phyloP scores from a whole-genome alignment of 768 basidiomycete genomes.

The Kwoniella pini region DNA sequence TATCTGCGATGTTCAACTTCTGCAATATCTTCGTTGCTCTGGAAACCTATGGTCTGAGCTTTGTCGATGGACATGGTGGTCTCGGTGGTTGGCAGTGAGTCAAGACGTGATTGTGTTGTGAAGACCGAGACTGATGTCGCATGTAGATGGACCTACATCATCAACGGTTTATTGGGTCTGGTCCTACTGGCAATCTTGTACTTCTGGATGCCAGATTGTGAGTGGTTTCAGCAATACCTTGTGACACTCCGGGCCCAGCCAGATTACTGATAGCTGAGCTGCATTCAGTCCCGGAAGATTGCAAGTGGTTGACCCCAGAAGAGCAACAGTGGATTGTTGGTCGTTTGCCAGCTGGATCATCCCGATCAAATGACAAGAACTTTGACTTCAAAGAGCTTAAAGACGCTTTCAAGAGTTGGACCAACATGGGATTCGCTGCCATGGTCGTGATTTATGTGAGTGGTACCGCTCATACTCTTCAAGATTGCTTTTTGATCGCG shows the following conservation, averaged over 20 bases:
- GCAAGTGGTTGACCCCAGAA: slow-evolving; percentile 35
- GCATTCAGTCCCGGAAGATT: slow-evolving; percentile 16
- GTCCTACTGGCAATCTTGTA: slow-evolving; percentile 14
- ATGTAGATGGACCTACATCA: slow-evolving; percentile 16
- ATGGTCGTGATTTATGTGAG: slow-evolving; percentile 28
- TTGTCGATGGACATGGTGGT: slow-evolving; percentile 28
- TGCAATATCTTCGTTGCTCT: slow-evolving; percentile 32
- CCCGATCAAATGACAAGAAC: slow-evolving; percentile 28
- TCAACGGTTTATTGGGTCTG: slow-evolving; percentile 17
- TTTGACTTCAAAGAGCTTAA: slow-evolving; percentile 26
- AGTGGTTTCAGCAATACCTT: too few species aligned
- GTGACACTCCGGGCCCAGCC: slow-evolving; percentile 14
- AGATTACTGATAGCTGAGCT: slow-evolving; percentile 23
- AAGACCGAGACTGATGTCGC: background rate
- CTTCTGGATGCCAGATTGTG: slow-evolving; percentile 21
- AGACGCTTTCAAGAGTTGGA: slow-evolving; percentile 21
- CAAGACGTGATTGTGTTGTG: slow-evolving; percentile 12
- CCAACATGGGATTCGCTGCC: slow-evolving; percentile 4
- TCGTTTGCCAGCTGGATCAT: slow-evolving; percentile 33
- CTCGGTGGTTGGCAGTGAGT: slow-evolving; percentile 37
- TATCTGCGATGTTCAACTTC: slow-evolving; percentile 26
- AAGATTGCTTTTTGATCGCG: background rate
- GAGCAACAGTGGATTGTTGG: slow-evolving; percentile 30
- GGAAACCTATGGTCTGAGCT: slow-evolving; percentile 32
- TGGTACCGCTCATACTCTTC: background rate